Evolutionary conservation across 495 filamentous ascomycete genomes (phyloP).

Genomic region (Aspergillus steynii): DNA sequence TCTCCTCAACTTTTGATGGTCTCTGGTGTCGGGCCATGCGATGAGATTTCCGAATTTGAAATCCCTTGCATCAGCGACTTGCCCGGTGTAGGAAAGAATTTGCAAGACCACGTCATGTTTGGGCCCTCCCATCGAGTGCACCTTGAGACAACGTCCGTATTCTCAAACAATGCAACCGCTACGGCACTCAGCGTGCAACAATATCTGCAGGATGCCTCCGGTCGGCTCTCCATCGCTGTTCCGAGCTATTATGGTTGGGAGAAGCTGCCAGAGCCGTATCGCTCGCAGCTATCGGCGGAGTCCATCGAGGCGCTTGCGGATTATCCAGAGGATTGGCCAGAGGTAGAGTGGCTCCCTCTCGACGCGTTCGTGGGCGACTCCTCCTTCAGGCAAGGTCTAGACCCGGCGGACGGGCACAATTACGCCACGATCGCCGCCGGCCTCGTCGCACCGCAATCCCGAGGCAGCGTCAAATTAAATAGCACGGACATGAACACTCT

Average conservation of each 20-base stretch:
- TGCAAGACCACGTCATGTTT: constrained; percentile 44
- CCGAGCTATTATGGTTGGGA: constrained; percentile 41
- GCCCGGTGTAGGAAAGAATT: constrained; percentile 51
- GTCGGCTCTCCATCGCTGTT: constrained; percentile 18
- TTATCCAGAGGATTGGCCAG: constrained; percentile 56
- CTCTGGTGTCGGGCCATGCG: constrained; percentile 48
- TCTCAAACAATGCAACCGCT: constrained; percentile 13
- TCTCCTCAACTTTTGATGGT: constrained; percentile 52
- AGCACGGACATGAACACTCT: constrained; percentile 31
- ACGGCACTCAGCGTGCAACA: constrained; percentile 12
- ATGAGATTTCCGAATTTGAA: constrained; percentile 31
- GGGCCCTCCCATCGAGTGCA: constrained; percentile 27
- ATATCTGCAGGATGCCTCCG: constrained; percentile 19
- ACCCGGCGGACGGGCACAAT: constrained; percentile 36
- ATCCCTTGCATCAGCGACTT: constrained; percentile 44
- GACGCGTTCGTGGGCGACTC: constrained; percentile 28
- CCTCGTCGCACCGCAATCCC: constrained; percentile 49
- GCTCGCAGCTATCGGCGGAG: constrained; percentile 12
- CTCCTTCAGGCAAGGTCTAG: constrained; percentile 16
- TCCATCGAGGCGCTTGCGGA: constrained; percentile 25
- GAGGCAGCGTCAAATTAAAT: constrained; percentile 52
- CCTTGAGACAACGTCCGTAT: constrained; percentile 20
- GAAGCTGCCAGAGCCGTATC: constrained; percentile 38
- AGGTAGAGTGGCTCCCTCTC: constrained; percentile 49
- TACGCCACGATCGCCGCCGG: constrained; percentile 45